Conservation (phyloP, 2,329 filamentous ascomycete species). For the Fusarium scirpi region DNA sequence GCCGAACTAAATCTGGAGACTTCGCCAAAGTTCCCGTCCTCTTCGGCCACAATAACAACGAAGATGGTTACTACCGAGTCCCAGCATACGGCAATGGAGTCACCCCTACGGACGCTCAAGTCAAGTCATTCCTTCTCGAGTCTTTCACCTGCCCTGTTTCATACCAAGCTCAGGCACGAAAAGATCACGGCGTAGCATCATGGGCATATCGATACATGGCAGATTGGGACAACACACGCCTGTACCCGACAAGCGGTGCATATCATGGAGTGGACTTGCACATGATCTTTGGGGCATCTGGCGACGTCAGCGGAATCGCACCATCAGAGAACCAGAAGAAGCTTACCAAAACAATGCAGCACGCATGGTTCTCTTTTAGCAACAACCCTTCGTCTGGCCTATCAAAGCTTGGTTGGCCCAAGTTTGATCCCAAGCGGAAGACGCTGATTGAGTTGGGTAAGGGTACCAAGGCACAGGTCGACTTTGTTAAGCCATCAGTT, state of each 20-base stretch:
- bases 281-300: slow-evolving; percentile 60
- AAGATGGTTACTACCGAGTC: slow-evolving; percentile 62
- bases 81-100: slow-evolving; percentile 55
- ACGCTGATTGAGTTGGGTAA: slow-evolving; percentile 37
- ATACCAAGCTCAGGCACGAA: slow-evolving; percentile 53
- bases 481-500: slow-evolving; percentile 22
- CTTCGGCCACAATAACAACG: slow-evolving; percentile 58
- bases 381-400: slow-evolving; percentile 54
- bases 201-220: slow-evolving; percentile 63
- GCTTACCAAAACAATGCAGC: slow-evolving; percentile 54
- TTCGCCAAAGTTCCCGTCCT: slow-evolving; percentile 59
- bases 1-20: slow-evolving; percentile 48
- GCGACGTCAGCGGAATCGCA: slow-evolving; percentile 54
- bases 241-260: slow-evolving; percentile 59
- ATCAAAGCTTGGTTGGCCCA: slow-evolving; percentile 42
- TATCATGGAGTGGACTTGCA: slow-evolving; percentile 63
- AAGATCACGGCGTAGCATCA: slow-evolving; percentile 50
- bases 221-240: slow-evolving; percentile 61
- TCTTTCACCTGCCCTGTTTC: slow-evolving; percentile 61
- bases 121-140: slow-evolving; percentile 56
- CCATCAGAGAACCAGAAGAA: slow-evolving; percentile 47
- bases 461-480: not conserved
- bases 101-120: slow-evolving; percentile 54
- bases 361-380: slow-evolving; percentile 57
- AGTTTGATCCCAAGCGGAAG: slow-evolving; percentile 29